phyloP scores from a whole-genome alignment of 371 early-diverging fungal species.

The Mucor racemosus region DNA sequence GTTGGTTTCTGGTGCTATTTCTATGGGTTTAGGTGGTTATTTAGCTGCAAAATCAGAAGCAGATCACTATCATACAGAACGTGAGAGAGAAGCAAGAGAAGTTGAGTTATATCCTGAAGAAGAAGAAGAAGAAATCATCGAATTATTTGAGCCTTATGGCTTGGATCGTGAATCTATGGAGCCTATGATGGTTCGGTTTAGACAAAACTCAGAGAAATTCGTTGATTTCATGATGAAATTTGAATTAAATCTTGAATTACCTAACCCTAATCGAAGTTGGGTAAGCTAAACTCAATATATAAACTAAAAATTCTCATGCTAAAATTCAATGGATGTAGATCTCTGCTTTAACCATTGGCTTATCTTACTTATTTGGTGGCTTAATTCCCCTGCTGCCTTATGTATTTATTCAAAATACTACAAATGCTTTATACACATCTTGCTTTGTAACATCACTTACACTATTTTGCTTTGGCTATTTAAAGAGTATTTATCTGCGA shows the following conservation, averaged over 20 bases:
- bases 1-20: slow-evolving; percentile 72
- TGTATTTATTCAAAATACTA: slow-evolving; percentile 49
- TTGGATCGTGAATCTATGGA: slow-evolving; percentile 56
- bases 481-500: slow-evolving; percentile 64
- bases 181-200: slow-evolving; percentile 63
- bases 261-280: slow-evolving; percentile 65
- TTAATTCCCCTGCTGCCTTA: slow-evolving; percentile 74
- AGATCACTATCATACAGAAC: slow-evolving; percentile 69
- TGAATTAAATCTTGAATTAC: slow-evolving; percentile 72
- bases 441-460: slow-evolving; percentile 60
- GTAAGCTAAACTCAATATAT: slow-evolving; percentile 35
- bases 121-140: slow-evolving; percentile 71
- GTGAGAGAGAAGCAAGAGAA: slow-evolving; percentile 62
- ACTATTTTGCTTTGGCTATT: slow-evolving; percentile 70
- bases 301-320: background rate
- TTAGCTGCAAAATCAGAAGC: slow-evolving; percentile 65
- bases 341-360: slow-evolving; percentile 71
- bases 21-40: slow-evolving; percentile 51
- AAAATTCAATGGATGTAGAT: slow-evolving; percentile 34
- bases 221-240: slow-evolving; percentile 82
- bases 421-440: slow-evolving; percentile 56
- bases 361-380: slow-evolving; percentile 73
- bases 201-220: slow-evolving; percentile 59
- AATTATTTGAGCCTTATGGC: slow-evolving; percentile 67
- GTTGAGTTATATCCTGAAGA: slow-evolving; percentile 61